A percentile compares a stretch with the other conserved stretches of the same genome.
These are phyloP conservation scores for Candida germanica DNA, from an alignment of 805 yeast genomes.

Conservation along the genomic window DNA sequence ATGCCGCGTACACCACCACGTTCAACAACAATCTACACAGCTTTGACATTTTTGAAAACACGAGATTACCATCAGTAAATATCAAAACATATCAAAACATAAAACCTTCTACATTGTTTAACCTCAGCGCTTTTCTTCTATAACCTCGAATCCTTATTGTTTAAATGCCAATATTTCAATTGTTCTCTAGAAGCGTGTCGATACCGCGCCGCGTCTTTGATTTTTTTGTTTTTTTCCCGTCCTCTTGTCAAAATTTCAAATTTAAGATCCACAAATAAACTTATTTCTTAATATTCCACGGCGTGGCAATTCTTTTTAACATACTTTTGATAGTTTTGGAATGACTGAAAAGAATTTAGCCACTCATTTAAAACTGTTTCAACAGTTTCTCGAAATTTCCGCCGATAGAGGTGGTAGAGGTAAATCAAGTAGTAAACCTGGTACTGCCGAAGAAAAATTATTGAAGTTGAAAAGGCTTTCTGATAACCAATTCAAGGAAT, in stretches of 20 bases:
- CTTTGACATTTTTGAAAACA: no score
- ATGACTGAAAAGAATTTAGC: slow-evolving; percentile 36
- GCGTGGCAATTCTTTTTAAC: not conserved
- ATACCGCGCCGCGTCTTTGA: slow-evolving; percentile 5
- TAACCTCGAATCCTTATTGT: no score
- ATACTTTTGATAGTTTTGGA: not conserved
- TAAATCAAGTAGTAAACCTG: slow-evolving; percentile 56
- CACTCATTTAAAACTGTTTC: slow-evolving; percentile 48
- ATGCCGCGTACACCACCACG: no score
- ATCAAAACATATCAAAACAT: no score
- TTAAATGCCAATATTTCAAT: no score
- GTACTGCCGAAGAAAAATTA: slow-evolving; percentile 81
- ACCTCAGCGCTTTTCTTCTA: no score
- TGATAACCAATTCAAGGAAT: slow-evolving; percentile 77
- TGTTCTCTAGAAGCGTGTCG: not conserved
- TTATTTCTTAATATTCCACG: not conserved
- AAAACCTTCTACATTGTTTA: no score
- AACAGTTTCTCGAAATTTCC: slow-evolving; percentile 49
- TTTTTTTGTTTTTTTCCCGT: slow-evolving; percentile 1
- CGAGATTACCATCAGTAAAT: no score
- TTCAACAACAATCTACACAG: no score
- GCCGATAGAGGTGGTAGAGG: slow-evolving; percentile 40
- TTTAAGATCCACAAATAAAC: not conserved
- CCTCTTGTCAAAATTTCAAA: not conserved
- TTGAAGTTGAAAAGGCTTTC: slow-evolving; percentile 70